Evolutionary conservation across 495 filamentous ascomycete genomes (phyloP).

Genomic region (Jackrogersella minutella): DNA sequence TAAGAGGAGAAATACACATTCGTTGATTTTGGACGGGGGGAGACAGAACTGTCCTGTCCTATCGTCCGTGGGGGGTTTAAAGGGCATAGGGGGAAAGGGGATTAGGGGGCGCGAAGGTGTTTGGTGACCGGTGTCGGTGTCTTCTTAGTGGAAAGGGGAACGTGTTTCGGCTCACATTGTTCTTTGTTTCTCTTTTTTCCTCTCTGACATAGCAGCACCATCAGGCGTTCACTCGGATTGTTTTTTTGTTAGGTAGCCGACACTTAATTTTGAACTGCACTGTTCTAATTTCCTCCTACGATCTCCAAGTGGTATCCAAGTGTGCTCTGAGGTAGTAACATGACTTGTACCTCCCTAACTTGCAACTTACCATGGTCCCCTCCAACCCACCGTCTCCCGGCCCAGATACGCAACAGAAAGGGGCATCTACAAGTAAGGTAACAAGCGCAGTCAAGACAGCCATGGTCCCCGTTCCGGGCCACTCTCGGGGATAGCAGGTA

Average conservation of each 20-base stretch:
- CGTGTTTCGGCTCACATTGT: slow-evolving; percentile 25
- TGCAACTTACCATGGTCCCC: neutral
- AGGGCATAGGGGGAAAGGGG: neutral
- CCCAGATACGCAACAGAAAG: neutral
- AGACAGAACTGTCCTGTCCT: slow-evolving; percentile 11
- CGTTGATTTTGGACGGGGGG: slow-evolving; percentile 10
- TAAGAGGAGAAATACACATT: neutral
- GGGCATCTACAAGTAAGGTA: slow-evolving; percentile 7
- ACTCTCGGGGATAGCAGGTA: slow-evolving; percentile 4
- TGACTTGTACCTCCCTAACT: neutral
- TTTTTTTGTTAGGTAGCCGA: slow-evolving; percentile 14
- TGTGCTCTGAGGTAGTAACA: neutral
- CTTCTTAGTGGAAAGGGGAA: slow-evolving; percentile 23
- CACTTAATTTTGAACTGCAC: slow-evolving; percentile 27
- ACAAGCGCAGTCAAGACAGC: neutral
- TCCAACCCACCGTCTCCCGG: neutral
- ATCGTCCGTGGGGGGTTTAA: slow-evolving; percentile 1
- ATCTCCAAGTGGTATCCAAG: neutral
- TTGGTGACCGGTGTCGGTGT: slow-evolving; percentile 30
- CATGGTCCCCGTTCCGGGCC: neutral
- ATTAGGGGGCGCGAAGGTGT: slow-evolving; percentile 29
- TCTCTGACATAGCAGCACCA: slow-evolving; percentile 32
- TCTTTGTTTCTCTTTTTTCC: slow-evolving; percentile 12
- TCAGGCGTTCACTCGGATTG: slow-evolving; percentile 24
- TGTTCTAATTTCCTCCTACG: neutral